A percentile compares a stretch with the other conserved stretches of the same genome.
These are phyloP conservation scores for Ballota nigra DNA, from an alignment of 257 asterid species.

Conservation along the genomic window DNA sequence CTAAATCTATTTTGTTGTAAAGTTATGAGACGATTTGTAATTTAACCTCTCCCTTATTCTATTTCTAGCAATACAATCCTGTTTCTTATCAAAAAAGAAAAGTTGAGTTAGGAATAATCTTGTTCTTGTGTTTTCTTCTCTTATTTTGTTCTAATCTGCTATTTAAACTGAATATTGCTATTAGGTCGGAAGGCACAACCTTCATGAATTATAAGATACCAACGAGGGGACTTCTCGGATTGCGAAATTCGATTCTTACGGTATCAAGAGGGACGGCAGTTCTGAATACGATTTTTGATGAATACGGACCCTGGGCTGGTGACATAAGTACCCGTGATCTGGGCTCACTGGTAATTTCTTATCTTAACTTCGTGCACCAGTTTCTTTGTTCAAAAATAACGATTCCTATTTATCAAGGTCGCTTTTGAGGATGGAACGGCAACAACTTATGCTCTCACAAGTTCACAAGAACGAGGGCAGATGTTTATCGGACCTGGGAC, in stretches of 20 bases:
- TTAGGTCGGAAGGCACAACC: constrained; percentile 80
- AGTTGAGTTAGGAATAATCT: no score
- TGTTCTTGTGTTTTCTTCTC: not conserved
- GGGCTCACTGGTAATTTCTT: constrained; percentile 82
- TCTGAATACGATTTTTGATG: constrained; percentile 85
- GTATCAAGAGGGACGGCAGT: constrained; percentile 97
- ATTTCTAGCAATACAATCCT: no score
- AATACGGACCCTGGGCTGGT: constrained; percentile 96
- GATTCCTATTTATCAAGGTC: constrained; percentile 39
- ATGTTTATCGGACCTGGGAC: constrained; percentile 82
- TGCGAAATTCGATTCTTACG: constrained; percentile 82
- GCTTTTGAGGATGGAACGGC: constrained; percentile 93
- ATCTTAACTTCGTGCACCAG: not conserved
- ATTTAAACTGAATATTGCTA: constrained; percentile 13
- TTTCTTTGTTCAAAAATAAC: no score
- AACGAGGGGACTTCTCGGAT: constrained; percentile 93
- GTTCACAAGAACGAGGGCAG: constrained; percentile 97
- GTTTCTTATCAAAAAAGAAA: no score
- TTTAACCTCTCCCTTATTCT: no score
- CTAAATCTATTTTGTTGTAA: no score
- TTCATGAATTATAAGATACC: constrained; percentile 84
- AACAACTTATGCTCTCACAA: constrained; percentile 80
- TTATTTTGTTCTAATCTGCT: constrained; percentile 17
- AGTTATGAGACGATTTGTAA: no score
- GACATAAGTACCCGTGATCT: constrained; percentile 91